Conservation (phyloP, 1,139 yeast species). For the Yamadazyma triangularis region DNA sequence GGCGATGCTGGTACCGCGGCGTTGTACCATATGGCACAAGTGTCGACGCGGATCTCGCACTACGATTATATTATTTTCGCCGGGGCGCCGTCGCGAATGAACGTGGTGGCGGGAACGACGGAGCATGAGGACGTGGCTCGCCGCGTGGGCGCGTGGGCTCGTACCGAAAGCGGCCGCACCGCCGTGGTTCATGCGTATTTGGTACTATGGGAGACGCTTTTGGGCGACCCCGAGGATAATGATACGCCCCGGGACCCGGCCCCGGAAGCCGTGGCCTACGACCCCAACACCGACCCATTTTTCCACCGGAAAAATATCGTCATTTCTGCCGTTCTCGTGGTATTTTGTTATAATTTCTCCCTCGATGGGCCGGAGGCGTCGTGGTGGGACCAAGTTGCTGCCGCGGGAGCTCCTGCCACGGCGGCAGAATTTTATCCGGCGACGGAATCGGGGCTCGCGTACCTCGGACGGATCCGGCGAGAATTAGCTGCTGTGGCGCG, state of each 20-base stretch:
- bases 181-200: slow-evolving; percentile 56
- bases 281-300: slow-evolving; percentile 49
- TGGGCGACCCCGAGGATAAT: no score
- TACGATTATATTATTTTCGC: slow-evolving; percentile 70
- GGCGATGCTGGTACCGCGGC: slow-evolving; percentile 1
- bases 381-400: no score
- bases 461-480: slow-evolving; percentile 31
- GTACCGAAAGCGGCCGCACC: slow-evolving; percentile 17
- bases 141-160: slow-evolving; percentile 47
- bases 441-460: slow-evolving; percentile 31
- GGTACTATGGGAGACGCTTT: slow-evolving; percentile 53
- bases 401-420: no score
- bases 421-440: slow-evolving; percentile 16
- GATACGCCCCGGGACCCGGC: no score
- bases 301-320: slow-evolving; percentile 54
- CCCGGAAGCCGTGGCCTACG: slow-evolving; percentile 37
- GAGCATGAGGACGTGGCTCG: slow-evolving; percentile 47
- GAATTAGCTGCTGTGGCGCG: slow-evolving; percentile 25
- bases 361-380: slow-evolving; percentile 49
- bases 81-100: slow-evolving; percentile 77
- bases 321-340: slow-evolving; percentile 46
- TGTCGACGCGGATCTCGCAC: slow-evolving; percentile 58
- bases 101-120: slow-evolving; percentile 51
- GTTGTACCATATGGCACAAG: slow-evolving; percentile 65
- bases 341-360: slow-evolving; percentile 56